phyloP scores from a whole-genome alignment of 2,329 filamentous ascomycete species.

The Annulohypoxylon truncatum region DNA sequence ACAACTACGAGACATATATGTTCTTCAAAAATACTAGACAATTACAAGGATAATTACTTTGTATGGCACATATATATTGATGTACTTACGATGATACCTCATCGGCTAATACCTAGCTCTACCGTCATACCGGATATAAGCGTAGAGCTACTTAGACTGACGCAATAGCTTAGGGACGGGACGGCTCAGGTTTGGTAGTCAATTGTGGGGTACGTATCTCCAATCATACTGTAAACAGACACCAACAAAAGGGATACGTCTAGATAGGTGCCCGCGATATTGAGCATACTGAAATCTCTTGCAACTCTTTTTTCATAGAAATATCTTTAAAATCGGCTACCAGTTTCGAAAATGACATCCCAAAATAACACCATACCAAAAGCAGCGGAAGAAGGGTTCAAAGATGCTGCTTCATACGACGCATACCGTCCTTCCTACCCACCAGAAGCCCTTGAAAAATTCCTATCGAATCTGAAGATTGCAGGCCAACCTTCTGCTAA shows the following conservation, averaged over 20 bases:
- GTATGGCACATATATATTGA: background rate
- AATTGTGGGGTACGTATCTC: constrained; percentile 18
- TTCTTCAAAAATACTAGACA: too few relatives aligned
- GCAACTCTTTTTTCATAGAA: background rate
- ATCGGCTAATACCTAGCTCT: constrained; percentile 7
- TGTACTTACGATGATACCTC: background rate
- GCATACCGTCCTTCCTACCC: constrained; percentile 75
- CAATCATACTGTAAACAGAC: background rate
- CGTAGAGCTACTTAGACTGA: constrained; percentile 19
- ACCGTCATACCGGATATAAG: constrained; percentile 8
- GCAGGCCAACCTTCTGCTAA: constrained; percentile 58
- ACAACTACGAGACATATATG: background rate
- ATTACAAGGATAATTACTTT: background rate
- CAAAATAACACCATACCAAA: constrained; percentile 37
- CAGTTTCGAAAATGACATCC: constrained; percentile 36
- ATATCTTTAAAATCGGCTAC: background rate
- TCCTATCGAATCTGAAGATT: constrained; percentile 68
- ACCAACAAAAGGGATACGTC: background rate
- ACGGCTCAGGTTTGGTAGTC: constrained; percentile 1
- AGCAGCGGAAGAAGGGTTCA: constrained; percentile 70
- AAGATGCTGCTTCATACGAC: constrained; percentile 73
- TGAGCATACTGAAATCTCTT: background rate
- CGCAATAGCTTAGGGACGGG: constrained; percentile 17
- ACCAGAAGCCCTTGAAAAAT: constrained; percentile 64
- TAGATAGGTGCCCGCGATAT: background rate